A percentile compares a stretch with the other conserved stretches of the same genome.
These are phyloP conservation scores for Moricandia arvensis DNA, from an alignment of 345 rosid genomes.

Conservation along the genomic window DNA sequence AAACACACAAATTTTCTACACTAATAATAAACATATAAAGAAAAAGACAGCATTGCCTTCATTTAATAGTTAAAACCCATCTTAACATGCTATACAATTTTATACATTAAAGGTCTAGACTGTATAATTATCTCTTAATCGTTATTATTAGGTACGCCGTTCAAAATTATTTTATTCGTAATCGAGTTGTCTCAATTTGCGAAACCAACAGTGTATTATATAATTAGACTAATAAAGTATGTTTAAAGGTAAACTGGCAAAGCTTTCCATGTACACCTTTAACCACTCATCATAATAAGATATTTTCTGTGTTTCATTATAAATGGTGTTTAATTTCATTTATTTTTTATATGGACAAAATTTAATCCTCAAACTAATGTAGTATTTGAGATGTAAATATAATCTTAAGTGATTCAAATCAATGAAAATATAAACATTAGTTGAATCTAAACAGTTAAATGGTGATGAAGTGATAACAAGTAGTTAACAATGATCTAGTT, in stretches of 20 bases:
- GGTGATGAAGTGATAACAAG: too few species aligned
- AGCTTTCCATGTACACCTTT: constrained; percentile 15
- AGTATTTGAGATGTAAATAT: too few species aligned
- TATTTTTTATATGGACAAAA: too few species aligned
- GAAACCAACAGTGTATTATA: constrained; percentile 3
- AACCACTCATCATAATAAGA: neutral
- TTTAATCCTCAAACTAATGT: too few species aligned
- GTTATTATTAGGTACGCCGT: neutral
- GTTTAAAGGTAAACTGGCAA: constrained; percentile 9
- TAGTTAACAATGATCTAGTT: too few species aligned
- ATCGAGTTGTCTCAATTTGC: constrained; percentile 17
- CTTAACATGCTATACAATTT: neutral
- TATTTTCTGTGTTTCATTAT: neutral
- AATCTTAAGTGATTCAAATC: too few species aligned
- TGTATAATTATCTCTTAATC: neutral
- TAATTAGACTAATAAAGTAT: neutral
- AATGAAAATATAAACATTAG: too few species aligned
- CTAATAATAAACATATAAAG: neutral
- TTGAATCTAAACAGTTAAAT: too few species aligned
- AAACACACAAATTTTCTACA: neutral
- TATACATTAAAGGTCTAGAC: neutral
- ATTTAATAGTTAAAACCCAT: neutral
- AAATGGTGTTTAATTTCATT: too few species aligned
- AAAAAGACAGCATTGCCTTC: neutral
- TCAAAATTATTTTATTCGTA: constrained; percentile 23